Base-by-base conservation (phyloP, 352 stramenopile genomes). In the Phytophthora sojae region DNA sequence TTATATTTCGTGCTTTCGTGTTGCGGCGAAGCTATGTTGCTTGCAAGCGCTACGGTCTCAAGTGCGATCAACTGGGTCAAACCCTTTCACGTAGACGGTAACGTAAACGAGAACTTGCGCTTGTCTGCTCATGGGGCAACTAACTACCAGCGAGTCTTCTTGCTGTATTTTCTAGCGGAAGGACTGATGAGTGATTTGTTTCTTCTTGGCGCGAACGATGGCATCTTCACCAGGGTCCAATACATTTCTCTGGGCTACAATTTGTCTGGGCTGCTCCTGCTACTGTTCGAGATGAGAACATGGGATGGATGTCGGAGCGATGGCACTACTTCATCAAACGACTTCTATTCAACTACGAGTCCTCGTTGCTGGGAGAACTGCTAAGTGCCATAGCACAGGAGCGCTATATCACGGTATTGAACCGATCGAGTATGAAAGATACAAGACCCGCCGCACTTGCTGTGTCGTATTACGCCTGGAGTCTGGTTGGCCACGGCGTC, bases 241-340 rank as follows among this genome's bases (percentile, higher is more conserved):
- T 71, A 75, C 39, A 65, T 64, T 14, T 71, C 61, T 32, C 44
- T 75, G 4, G 57, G 62, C 45, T 75, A 71, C 44, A 75, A 75
- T 32, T 29, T 75, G 8, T 71, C 68, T 25, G 67, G 62, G 25
- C 21, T 75, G 15, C 57, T 71, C 0, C 57, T 64, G n/a, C 21
- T 75, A 4, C 17, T 71, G 5, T 71, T 70, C 35, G 68, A 71
- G 32, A 67, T 75, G 68, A 75, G 32, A 64, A 53, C 0, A 64
- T 39, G 30, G 15, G 21, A 0, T 71, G 39, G 52, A 32, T 69
- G 51, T 30, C 32, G 12, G 23, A 59, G 19, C 47, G 9, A 6
- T 39, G 19, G 14, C 35, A 35, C 17, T 3, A 57, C 15, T 25
- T 62, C 17, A 54, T 59, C 4, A 67, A 64, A 35, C 55, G 68